Base-by-base conservation (phyloP, 768 basidiomycete genomes). In the Mycena pura region DNA sequence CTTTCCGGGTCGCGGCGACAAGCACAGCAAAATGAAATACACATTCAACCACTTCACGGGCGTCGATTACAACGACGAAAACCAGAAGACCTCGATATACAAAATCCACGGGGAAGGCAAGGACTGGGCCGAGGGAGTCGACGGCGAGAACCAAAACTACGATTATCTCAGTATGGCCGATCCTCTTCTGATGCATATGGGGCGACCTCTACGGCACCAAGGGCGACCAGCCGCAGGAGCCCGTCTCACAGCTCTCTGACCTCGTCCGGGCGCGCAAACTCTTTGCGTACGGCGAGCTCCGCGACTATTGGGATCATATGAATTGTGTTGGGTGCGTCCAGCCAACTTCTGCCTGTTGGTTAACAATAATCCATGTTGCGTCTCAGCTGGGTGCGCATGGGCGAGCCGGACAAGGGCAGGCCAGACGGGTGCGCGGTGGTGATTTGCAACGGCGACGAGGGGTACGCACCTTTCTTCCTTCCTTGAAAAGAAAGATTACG, bases 21-120 rank as follows among this genome's bases (percentile, higher is more conserved):
- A 87, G 84, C 83, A 87, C 67, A 87, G 84, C 67, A 52, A 44
- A 14, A 63, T 87, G 64, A 80, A 75, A 66, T 88, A 84, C 84
- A 85, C 76, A 40, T 77, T 83, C 50, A 83, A 85, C 50, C 85
- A 88, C 54, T 86, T 88, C 67, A 81, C 85, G 19, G 86, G 86
- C 80, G 68, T 90, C 17, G 90, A 90, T 65, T 89, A 82, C 74
- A 87, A 91, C 67, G 79, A 83, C 7, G 73, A 79, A n/a, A 78
- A 82, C 28, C 74, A 73, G 49, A 80, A 80, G 41, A 80, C 76
- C 32, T 79, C 75, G 34, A 70, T 91, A 29, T 91, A 78, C 76
- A 80, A 83, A 61, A 87, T 91, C 57, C 77, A 81, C 28, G 81
- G 82, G 43, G 74, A 78, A 21, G 77, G 75, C n/a, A 80, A 84